These are phyloP conservation scores for Candida ascalaphidarum DNA, from an alignment of 805 yeast genomes.

Conservation along the genomic window DNA sequence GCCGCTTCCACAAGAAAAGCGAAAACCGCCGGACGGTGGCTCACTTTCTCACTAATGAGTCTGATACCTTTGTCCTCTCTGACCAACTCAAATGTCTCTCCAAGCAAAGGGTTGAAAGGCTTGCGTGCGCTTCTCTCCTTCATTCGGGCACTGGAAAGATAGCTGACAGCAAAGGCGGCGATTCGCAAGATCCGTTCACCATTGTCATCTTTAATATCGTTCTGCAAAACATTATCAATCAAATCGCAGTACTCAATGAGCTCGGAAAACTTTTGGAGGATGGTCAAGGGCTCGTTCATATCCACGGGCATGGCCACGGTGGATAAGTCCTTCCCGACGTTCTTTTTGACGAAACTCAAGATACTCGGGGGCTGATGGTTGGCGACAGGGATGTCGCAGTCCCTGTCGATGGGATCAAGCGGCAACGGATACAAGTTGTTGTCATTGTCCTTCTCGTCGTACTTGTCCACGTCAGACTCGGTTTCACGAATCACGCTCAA, in stretches of 20 bases:
- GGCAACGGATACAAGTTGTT: constrained; percentile 63
- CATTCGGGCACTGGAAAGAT: constrained; percentile 59
- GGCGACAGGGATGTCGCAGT: constrained; percentile 51
- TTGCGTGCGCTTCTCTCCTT: constrained; percentile 75
- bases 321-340: constrained; percentile 85
- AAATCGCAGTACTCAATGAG: constrained; percentile 66
- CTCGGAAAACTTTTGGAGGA: constrained; percentile 75
- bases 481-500: no score
- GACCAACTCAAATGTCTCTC: constrained; percentile 88
- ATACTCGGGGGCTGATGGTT: constrained; percentile 73
- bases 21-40: constrained; percentile 80
- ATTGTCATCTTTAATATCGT: constrained; percentile 32
- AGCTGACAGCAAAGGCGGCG: constrained; percentile 78
- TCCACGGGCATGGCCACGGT: constrained; percentile 90
- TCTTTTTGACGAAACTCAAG: constrained; percentile 71
- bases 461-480: not conserved
- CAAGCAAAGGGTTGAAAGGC: constrained; percentile 90
- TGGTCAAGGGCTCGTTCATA: constrained; percentile 83
- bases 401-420: constrained; percentile 36
- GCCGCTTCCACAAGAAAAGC: constrained; percentile 70
- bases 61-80: constrained; percentile 76
- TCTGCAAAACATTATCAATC: constrained; percentile 51
- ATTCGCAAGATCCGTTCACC: constrained; percentile 57
- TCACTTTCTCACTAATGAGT: constrained; percentile 74
- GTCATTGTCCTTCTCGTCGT: constrained; percentile 11